Conservation (phyloP, 2,329 filamentous ascomycete genomes). For the Colletotrichum spaethianum region DNA sequence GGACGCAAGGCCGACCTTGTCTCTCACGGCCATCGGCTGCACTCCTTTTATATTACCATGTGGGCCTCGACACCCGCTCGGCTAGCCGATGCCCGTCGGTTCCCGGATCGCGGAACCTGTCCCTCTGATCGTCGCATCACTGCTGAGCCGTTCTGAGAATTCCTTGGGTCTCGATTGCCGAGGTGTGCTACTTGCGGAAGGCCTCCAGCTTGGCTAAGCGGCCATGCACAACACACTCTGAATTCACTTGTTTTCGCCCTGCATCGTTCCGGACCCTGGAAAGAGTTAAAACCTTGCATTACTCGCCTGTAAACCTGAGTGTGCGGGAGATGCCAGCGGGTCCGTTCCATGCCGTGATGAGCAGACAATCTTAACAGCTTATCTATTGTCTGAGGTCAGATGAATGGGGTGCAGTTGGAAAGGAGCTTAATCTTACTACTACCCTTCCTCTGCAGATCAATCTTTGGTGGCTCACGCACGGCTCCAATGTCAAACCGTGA, state of each 20-base stretch:
- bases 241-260: background rate
- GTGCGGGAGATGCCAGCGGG: background rate
- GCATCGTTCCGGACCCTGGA: background rate
- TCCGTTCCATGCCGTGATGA: background rate
- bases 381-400: background rate
- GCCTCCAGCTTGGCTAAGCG: background rate
- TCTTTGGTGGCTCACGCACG: background rate
- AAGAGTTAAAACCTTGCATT: background rate
- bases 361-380: background rate
- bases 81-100: background rate
- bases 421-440: constrained; percentile 13
- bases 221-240: background rate
- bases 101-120: background rate
- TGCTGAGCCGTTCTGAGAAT: background rate
- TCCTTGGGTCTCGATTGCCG: constrained; percentile 31
- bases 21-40: background rate
- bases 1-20: background rate
- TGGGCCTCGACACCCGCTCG: background rate
- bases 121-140: constrained; percentile 1
- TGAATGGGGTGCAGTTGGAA: constrained; percentile 6
- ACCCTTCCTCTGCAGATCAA: background rate
- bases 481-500: background rate
- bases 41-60: background rate
- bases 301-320: background rate
- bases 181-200: constrained; percentile 8